Base-by-base conservation (phyloP, 169 alveolate genomes). In the Eimeria necatrix region DNA sequence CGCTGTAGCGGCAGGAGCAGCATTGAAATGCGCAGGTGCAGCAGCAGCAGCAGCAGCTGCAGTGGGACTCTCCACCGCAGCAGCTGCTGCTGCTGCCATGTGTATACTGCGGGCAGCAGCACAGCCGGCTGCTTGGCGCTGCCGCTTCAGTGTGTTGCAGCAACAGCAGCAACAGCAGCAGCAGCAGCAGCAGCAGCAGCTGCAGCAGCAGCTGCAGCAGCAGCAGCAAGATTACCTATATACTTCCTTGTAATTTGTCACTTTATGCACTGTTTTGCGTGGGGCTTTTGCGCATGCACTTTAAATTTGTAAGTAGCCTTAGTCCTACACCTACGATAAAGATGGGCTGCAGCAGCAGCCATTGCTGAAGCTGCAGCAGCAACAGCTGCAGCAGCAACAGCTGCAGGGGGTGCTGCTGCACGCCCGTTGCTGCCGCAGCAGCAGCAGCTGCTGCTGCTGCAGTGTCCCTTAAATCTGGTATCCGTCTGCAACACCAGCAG, bases 111-210 rank as follows among this genome's bases (percentile, higher is more conserved):
- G 41, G 41, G 41, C 41, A 32, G 41, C 41, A 32, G 41, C 41
- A 32, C 41, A 32, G 41, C 41, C 41, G 41, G 41, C 41, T 32
- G 41, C 41, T 32, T 32, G 41, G 41, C 2, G 41, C 41, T 32
- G 41, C 41, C 41, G 41, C 41, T 32, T 32, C 41, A 32, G 41
- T 2, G 41, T 32, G 41, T 32, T 32, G 41, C 0, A 32, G n/a
- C n/a, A n/a, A n/a, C n/a, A n/a, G 78, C 78, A 68, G 48, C 78
- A 68, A 18, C 78, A 68, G 78, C 49, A n/a, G 49, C 78, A 68
- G 48, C 78, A 68, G 49, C 78, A n/a, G 48, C 78, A 70, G 80
- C 51, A 70, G 48, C 51, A 70, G 14, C 51, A 22, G 49, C 80
- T 3, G 48, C 80, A 22, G 80, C 80, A n/a, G 18, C 78, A n/a